Evolutionary conservation across 805 yeast genomes (phyloP), one percentile per base, ranked within the genome.

Genomic region (Wickerhamia fluorescens): DNA sequence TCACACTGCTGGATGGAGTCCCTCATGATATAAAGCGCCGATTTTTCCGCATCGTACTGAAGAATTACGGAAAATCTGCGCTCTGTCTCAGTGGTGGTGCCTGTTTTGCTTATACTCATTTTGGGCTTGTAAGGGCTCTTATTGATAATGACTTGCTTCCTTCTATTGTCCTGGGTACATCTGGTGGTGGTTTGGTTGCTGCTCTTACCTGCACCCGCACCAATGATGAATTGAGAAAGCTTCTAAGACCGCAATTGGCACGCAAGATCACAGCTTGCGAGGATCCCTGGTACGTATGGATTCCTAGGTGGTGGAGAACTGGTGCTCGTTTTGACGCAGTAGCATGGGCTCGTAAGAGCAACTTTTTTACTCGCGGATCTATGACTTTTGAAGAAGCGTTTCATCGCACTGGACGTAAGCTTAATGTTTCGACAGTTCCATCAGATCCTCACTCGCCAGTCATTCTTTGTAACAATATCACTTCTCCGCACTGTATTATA

Each of bases 361-460:
- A 63, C 30, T 82, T 81, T 72, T 80, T 81, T 61, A 81, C 92
- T 2, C 48, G 64, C 34, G 92, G 92, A 1, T 75, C 83, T 9
- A 56, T 72, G 40, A 81, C 92, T 0, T 82, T 81, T 45, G 66
- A 68, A 35, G 94, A 82, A 51, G 78, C 82, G 9, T 76, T 59
- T 46, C 68, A 73, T 30, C 52, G 74, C 18, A 81, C 92, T 0
- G 92, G 92, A 0, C 67, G 81, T 31, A 66, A 73, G 15, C 63
- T 82, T 35, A 82, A 83, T 49, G 72, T 82, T 13, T 73, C 86
- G 0, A 81, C 88, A 0, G 87, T 83, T 3, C 92, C 94, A 2
- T 77, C 85, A 9, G 88, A 82, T 45, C 81, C 86, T 1, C 81
- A 79, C 49, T 76, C 87, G 3, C 92, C 94, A 0, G 87, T 78